These are phyloP conservation scores for Casaregolazyma lundiana DNA, from an alignment of 1,139 yeast genomes.

Conservation along the genomic window DNA sequence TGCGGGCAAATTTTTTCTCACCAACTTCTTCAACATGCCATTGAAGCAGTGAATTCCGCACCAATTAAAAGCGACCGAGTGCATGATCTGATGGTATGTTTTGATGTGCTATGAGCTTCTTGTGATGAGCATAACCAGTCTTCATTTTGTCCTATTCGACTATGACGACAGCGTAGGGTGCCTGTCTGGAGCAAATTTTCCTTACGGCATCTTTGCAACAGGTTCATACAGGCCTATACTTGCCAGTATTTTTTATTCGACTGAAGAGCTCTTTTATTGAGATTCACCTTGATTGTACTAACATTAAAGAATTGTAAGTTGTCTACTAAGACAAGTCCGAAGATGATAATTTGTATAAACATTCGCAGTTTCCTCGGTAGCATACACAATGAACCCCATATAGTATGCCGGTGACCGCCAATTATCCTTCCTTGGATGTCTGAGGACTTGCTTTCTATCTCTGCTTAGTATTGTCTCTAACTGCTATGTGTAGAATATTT, in stretches of 20 bases:
- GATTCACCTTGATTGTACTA: slow-evolving; percentile 9
- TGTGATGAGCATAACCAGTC: slow-evolving; percentile 36
- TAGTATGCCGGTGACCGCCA: slow-evolving; percentile 77
- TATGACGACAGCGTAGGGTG: slow-evolving; percentile 79
- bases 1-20: no score
- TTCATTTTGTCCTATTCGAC: slow-evolving; percentile 84
- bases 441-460: slow-evolving; percentile 29
- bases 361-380: slow-evolving; percentile 95
- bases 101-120: slow-evolving; percentile 5
- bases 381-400: slow-evolving; percentile 73
- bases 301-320: slow-evolving; percentile 7
- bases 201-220: neutral
- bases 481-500: neutral
- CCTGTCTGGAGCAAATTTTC: slow-evolving; percentile 25
- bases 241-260: slow-evolving; percentile 63
- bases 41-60: no score
- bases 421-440: slow-evolving; percentile 70
- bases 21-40: no score
- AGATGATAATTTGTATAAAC: slow-evolving; percentile 76
- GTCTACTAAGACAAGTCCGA: slow-evolving; percentile 19
- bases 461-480: neutral
- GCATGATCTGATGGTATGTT: no score
- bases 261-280: slow-evolving; percentile 11
- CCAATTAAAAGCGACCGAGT: no score
- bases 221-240: slow-evolving; percentile 54